phyloP scores from a whole-genome alignment of 768 basidiomycete genomes.

The Psilocybe cubensis region DNA sequence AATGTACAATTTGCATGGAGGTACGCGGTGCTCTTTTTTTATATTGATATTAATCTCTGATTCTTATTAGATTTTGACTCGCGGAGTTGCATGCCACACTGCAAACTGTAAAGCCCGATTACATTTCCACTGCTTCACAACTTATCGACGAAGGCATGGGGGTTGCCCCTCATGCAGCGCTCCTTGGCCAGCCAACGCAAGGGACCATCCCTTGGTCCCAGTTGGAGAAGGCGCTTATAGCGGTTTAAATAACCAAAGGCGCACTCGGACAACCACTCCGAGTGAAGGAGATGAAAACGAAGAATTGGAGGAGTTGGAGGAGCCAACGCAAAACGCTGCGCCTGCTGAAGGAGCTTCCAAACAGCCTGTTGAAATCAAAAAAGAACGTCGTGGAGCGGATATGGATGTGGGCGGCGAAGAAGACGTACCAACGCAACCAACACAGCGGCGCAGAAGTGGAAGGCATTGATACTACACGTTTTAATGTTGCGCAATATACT shows the following conservation, averaged over 20 bases:
- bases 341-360: conserved; percentile 13
- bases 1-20: conserved; percentile 78
- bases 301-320: conserved; percentile 42
- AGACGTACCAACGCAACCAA: conserved; percentile 27
- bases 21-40: conserved; percentile 36
- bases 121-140: conserved; percentile 66
- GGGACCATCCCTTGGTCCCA: conserved; percentile 47
- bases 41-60: not conserved
- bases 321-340: conserved; percentile 30
- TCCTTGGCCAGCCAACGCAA: conserved; percentile 63
- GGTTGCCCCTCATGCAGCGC: conserved; percentile 60
- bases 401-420: conserved; percentile 49
- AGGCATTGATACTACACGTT: conserved; percentile 18
- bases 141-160: conserved; percentile 43
- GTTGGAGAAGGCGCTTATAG: conserved; percentile 73
- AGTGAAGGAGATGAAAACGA: conserved; percentile 49
- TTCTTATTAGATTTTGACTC: conserved; percentile 66
- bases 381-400: conserved; percentile 24
- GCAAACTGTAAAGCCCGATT: conserved; percentile 65
- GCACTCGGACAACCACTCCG: conserved; percentile 32
- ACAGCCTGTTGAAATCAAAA: conserved; percentile 15
- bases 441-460: conserved; percentile 29
- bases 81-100: conserved; percentile 64
- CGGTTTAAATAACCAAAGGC: conserved; percentile 51
- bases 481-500: not conserved